A percentile compares a stretch with the other conserved stretches of the same genome.
Conservation (phyloP, 2,329 filamentous ascomycete genomes). For the Hypoxylon sp. region DNA sequence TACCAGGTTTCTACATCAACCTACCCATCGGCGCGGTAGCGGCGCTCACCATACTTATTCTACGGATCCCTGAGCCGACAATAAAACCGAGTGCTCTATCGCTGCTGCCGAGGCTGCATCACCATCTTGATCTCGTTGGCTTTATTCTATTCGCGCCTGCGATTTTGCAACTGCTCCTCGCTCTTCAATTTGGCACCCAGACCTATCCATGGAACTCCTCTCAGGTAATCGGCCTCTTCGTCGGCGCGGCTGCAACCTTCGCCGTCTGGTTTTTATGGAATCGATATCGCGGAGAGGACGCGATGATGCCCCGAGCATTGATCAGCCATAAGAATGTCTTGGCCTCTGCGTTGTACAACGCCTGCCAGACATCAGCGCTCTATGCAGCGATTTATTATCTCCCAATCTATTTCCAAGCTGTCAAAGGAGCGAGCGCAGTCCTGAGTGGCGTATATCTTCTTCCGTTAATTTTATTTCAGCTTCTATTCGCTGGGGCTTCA, state of each 20-base stretch:
- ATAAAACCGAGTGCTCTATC: slow-evolving; percentile 12
- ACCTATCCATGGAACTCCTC: slow-evolving; percentile 48
- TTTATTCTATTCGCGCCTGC: slow-evolving; percentile 48
- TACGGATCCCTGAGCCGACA: slow-evolving; percentile 49
- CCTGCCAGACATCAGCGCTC: slow-evolving; percentile 3
- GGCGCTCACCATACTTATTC: slow-evolving; percentile 51
- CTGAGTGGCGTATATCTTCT: slow-evolving; percentile 8
- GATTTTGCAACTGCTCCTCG: slow-evolving; percentile 52
- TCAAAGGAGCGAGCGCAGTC: not conserved
- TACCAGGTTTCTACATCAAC: slow-evolving; percentile 55
- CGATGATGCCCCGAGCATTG: slow-evolving; percentile 45
- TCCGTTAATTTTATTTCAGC: not conserved
- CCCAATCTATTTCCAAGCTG: slow-evolving; percentile 11
- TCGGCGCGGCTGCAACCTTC: slow-evolving; percentile 38
- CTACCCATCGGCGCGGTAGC: slow-evolving; percentile 55
- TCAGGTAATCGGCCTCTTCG: slow-evolving; percentile 44
- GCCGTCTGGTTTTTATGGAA: slow-evolving; percentile 48
- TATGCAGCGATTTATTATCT: not conserved
- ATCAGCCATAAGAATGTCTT: slow-evolving; percentile 27
- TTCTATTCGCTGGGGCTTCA: not conserved
- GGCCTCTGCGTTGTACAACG: not conserved
- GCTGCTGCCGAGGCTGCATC: slow-evolving; percentile 17
- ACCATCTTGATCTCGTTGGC: slow-evolving; percentile 40
- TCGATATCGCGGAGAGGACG: slow-evolving; percentile 44
- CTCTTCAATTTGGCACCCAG: slow-evolving; percentile 52